Base-by-base conservation (phyloP, 83 land plant genomes). In the Picea abies region DNA sequence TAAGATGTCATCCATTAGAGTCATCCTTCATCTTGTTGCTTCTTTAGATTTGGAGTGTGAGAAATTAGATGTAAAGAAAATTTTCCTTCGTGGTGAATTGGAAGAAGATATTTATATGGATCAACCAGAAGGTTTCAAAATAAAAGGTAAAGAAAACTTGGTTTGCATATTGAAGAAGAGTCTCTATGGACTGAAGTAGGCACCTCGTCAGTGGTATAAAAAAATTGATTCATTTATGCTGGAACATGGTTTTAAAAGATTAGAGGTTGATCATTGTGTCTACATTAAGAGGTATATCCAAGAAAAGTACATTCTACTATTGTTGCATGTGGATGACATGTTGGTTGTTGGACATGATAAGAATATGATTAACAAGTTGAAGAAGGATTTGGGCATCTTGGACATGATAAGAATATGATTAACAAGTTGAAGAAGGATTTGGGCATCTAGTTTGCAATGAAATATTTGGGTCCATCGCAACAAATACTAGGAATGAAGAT, bases 111-210 rank as follows among this genome's bases (percentile, higher is more conserved):
- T 10, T 49, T 49, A 49, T 49, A 49, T 49, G 11, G 56, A 49
- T 2, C 56, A 9, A 1, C 3, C 12, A 49, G 0, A 49, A 49
- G 56, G 56, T 0, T 49, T 49, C 12, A 49, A 49, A 8, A 9
- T 49, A 49, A 49, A 49, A 49, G 10, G 10, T 49, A 49, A 49
- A 49, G 52, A 49, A 7, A 49, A 9, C 9, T 49, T 49, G 9
- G 52, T 8, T 8, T 82, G 85, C 39, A 66, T 16, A 63, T 60
- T 88, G 52, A 85, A 77, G 29, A 78, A 64, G 65, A 62, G 85
- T 5, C 41, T 85, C 7, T 85, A 88, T 81, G 88, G 90, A 2
- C 56, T 88, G 6, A 88, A 88, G 29, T 73, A 80, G 60, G 82
- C 83, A 3, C 83, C 83, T 2, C 80, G 83, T 61, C 79, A 75